Conservation (phyloP, 2,329 filamentous ascomycete species). For the Lecanicillium sp. region DNA sequence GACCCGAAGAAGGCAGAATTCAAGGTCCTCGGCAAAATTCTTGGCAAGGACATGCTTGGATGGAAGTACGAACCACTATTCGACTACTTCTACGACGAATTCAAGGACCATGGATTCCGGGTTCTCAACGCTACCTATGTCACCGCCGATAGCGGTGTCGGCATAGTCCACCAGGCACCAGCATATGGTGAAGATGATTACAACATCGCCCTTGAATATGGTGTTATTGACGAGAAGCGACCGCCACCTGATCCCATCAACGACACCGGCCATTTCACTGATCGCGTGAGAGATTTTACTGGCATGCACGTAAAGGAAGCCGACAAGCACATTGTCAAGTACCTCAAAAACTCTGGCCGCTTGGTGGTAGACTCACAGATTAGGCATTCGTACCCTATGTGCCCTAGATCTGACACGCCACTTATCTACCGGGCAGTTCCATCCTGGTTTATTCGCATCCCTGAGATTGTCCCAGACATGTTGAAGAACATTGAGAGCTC, state of each 20-base stretch:
- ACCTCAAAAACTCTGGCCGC: constrained; percentile 69
- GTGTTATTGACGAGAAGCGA: constrained; percentile 68
- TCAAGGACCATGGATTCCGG: constrained; percentile 75
- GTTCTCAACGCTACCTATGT: constrained; percentile 82
- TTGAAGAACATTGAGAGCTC: constrained; percentile 82
- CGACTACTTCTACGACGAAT: constrained; percentile 82
- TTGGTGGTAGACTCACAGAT: constrained; percentile 81
- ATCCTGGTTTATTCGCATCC: constrained; percentile 90
- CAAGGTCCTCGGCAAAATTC: constrained; percentile 71
- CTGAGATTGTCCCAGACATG: constrained; percentile 77
- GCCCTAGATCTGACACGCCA: constrained; percentile 89
- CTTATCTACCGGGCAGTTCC: constrained; percentile 89
- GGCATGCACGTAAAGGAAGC: constrained; percentile 88
- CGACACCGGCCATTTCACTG: constrained; percentile 71
- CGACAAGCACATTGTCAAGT: constrained; percentile 87
- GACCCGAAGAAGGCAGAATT: constrained; percentile 93
- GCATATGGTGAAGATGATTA: constrained; percentile 97
- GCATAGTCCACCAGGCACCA: constrained; percentile 88
- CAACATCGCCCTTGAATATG: constrained; percentile 66
- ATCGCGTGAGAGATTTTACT: constrained; percentile 69
- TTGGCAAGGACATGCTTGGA: constrained; percentile 76
- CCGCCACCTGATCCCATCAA: constrained; percentile 89
- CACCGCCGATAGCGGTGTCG: constrained; percentile 81
- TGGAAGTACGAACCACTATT: constrained; percentile 89
- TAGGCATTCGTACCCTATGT: constrained; percentile 89